Percentiles rank a stretch among this genome's conserved stretches.
Conservation (phyloP, 129 eudicot species). For the Escallonia herrerae region DNA sequence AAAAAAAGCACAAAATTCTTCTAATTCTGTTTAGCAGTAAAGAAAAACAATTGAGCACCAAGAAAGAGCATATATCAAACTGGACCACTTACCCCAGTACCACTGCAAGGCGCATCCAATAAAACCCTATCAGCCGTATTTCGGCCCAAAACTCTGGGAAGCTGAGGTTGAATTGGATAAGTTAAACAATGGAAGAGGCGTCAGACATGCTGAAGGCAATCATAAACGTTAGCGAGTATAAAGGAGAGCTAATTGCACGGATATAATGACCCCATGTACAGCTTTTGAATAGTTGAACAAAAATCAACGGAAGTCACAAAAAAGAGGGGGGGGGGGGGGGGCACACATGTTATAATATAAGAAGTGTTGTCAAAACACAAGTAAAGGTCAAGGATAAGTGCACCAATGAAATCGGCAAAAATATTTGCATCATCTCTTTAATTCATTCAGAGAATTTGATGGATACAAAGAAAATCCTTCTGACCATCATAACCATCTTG, state of each 20-base stretch:
- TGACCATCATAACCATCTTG: background rate
- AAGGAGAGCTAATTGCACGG: background rate
- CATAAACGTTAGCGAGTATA: background rate
- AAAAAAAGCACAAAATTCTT: background rate
- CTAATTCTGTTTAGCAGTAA: background rate
- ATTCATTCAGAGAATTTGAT: background rate
- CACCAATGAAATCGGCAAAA: background rate
- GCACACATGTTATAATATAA: background rate
- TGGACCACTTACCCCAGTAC: conserved; percentile 74
- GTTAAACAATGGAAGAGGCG: background rate
- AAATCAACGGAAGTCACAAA: background rate
- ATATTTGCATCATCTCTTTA: background rate
- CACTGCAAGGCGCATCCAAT: conserved; percentile 99
- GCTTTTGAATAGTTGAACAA: background rate
- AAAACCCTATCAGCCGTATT: conserved; percentile 82
- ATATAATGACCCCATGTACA: too few relatives aligned
- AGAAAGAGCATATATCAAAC: conserved; percentile 1
- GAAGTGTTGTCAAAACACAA: background rate
- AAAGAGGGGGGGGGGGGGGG: too few relatives aligned
- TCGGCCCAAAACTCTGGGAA: conserved; percentile 78
- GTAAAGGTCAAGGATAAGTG: background rate
- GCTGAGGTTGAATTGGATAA: conserved; percentile 30
- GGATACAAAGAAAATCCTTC: background rate
- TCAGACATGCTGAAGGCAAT: background rate
- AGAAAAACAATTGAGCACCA: background rate